Percentiles rank a stretch among this genome's conserved stretches.
Conservation (phyloP, 2,329 filamentous ascomycete species). For the Fusarium siculi region DNA sequence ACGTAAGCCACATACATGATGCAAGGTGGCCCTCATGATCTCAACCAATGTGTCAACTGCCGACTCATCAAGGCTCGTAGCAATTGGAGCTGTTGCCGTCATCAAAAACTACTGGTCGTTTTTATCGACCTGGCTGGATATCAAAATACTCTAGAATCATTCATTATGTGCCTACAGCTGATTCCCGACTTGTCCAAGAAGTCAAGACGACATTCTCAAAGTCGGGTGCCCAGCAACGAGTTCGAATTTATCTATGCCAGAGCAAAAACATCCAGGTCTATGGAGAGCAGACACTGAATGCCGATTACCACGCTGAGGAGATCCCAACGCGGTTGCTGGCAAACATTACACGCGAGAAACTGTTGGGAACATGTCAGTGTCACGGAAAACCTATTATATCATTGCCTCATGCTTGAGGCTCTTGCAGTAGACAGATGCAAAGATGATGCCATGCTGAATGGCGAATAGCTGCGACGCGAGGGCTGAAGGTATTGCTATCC, state of each 20-base stretch:
- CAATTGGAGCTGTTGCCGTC: neutral
- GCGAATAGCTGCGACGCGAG: neutral
- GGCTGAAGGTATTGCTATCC: neutral
- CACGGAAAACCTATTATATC: slow-evolving; percentile 1
- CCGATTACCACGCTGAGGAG: slow-evolving; percentile 55
- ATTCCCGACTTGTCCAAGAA: slow-evolving; percentile 66
- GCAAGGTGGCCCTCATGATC: slow-evolving; percentile 11
- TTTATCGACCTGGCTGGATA: neutral
- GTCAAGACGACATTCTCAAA: slow-evolving; percentile 66
- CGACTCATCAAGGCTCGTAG: slow-evolving; percentile 1
- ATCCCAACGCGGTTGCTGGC: slow-evolving; percentile 51
- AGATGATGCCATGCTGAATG: slow-evolving; percentile 13
- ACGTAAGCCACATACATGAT: slow-evolving; percentile 20
- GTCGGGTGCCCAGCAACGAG: slow-evolving; percentile 68
- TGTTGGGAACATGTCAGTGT: slow-evolving; percentile 19
- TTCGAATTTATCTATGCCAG: slow-evolving; percentile 62
- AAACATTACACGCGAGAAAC: slow-evolving; percentile 27
- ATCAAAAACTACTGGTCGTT: neutral
- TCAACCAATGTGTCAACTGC: slow-evolving; percentile 28
- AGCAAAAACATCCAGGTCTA: slow-evolving; percentile 66
- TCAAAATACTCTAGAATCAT: neutral
- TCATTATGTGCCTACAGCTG: slow-evolving; percentile 66
- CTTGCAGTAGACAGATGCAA: neutral
- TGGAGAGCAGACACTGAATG: slow-evolving; percentile 58
- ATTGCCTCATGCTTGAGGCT: neutral